Evolutionary conservation across 257 asterid genomes (phyloP), one percentile per base, ranked within the genome.

Genomic region (Cynanchum wilfordii): DNA sequence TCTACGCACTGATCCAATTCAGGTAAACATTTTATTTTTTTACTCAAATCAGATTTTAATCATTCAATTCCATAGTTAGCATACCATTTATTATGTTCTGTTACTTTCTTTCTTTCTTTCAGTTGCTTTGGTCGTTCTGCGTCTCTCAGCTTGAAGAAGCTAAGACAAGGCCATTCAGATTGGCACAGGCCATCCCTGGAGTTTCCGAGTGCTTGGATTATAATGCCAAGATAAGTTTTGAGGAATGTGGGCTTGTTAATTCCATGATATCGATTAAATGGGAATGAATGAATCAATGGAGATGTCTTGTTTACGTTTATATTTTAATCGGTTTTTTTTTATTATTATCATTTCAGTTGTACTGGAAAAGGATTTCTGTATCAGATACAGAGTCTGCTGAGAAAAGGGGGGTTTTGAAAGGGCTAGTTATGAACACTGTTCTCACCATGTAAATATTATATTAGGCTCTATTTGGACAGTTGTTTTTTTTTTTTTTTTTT

Each of bases 41-140:
- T 1, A 33, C 38, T 2, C 38, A 3, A 33, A 33, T 33, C 38
- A 33, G 4, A 33, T 33, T 33, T 3, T 33, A 33, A n/a, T n/a
- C n/a, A n/a, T n/a, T n/a, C n/a, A n/a, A n/a, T n/a, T n/a, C n/a
- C n/a, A n/a, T n/a, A n/a, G n/a, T n/a, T 33, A 3, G 0, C 38
- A 33, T 33, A 33, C 38, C 3, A 4, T 33, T 33, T 33, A 4
- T 2, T 33, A 33, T 72, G 17, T 68, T 66, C 66, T 76, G n/a
- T 72, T 8, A 16, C 51, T 40, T 56, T 68, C 55, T 66, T 70
- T 55, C 74, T 51, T 76, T n/a, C n/a, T n/a, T 66, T 74, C 87
- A 90, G 97, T 84, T 92, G 75, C 87, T 92, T 10, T 90, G 97
- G 98, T 92, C 98, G 55, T 92, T 90, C 85, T 90, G 97, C 75